Evolutionary conservation across 1,284 basidiomycete species (phyloP), one percentile per base, ranked within the genome.

Genomic region (Earliella scabrosa): DNA sequence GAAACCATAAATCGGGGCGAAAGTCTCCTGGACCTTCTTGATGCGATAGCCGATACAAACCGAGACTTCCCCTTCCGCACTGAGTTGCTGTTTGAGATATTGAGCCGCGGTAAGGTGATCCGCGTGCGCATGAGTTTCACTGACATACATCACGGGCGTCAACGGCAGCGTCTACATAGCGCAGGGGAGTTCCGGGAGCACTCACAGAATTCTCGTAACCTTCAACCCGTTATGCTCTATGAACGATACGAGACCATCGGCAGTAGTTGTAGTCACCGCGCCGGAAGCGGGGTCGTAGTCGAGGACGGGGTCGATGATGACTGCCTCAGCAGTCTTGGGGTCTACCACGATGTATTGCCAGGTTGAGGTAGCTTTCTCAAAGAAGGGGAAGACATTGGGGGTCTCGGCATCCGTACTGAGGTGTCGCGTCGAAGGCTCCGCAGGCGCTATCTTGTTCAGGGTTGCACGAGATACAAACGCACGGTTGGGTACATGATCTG

Each of bases 111-210:
- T 74, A 26, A 77, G 68, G 58, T 77, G 75, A 61, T 78, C 75
- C 9, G 76, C 75, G 49, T 78, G 76, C 0, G 76, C 75, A 49
- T 77, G 75, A 2, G 75, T 77, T 58, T 78, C 75, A 4, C 75
- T 75, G 45, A 11, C 35, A 49, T 4, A 9, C 11, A 23, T 23
- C 6, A 8, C n/a, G n/a, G n/a, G n/a, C n/a, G n/a, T n/a, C n/a
- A n/a, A n/a, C n/a, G n/a, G n/a, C n/a, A n/a, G n/a, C n/a, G n/a
- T n/a, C n/a, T n/a, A n/a, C n/a, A n/a, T n/a, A n/a, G n/a, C n/a
- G n/a, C n/a, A n/a, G n/a, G n/a, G n/a, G n/a, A n/a, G n/a, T n/a
- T n/a, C n/a, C n/a, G 18, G 21, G 6, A 11, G 13, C 23, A 59
- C 71, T 54, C 47, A 74, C 73, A 76, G 65, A 21, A 76, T 69